phyloP scores from a whole-genome alignment of 495 filamentous ascomycete genomes.

The Chaetomidium leptoderma region DNA sequence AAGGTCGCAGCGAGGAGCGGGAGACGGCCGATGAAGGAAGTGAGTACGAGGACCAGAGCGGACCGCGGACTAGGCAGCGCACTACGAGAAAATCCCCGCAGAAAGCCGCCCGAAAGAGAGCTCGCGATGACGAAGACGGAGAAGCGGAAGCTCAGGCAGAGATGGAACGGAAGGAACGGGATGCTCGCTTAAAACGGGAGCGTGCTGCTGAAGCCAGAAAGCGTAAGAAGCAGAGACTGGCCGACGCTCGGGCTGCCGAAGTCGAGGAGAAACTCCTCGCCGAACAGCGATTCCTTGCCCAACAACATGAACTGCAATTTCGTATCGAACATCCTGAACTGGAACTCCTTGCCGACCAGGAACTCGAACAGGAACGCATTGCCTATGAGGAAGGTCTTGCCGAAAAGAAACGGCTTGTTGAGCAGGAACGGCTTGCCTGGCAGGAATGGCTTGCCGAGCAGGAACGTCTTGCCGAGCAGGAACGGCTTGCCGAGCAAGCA shows the following conservation, averaged over 20 bases:
- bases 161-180: slow-evolving; percentile 19
- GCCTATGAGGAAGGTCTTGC: too few relatives aligned
- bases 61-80: background rate
- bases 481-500: background rate
- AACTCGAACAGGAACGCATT: background rate
- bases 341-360: too few relatives aligned
- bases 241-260: slow-evolving; percentile 4
- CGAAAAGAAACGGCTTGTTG: background rate
- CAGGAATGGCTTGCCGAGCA: background rate
- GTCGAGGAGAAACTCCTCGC: background rate
- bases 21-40: slow-evolving; percentile 4
- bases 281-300: too few relatives aligned
- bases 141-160: slow-evolving; percentile 19
- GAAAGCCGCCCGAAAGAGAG: slow-evolving; percentile 18
- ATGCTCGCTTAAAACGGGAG: slow-evolving; percentile 12
- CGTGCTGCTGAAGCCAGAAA: slow-evolving; percentile 11
- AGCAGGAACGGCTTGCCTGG: background rate
- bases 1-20: background rate
- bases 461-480: background rate
- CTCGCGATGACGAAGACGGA: slow-evolving; percentile 21
- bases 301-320: too few relatives aligned
- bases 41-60: slow-evolving; percentile 5
- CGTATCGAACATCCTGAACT: too few relatives aligned
- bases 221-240: background rate
- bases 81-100: background rate